A percentile compares a stretch with the other conserved stretches of the same genome.
Evolutionary conservation across 345 rosid genomes (phyloP).

Genomic region (Pistacia atlantica): DNA sequence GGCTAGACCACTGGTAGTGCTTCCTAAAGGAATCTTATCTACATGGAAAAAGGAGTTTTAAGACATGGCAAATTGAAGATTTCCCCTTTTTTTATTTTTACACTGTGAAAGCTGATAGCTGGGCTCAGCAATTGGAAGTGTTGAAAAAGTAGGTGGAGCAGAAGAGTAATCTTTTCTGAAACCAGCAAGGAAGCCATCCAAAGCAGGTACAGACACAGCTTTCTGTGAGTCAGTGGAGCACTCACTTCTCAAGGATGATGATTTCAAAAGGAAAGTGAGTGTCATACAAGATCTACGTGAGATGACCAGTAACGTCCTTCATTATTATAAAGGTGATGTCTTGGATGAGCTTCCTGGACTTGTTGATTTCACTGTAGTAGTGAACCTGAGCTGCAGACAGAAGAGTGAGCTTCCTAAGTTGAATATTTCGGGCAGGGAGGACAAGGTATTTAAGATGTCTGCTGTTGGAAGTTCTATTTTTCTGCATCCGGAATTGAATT

Average conservation of each 20-base stretch:
- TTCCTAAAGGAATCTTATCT: conserved; percentile 82
- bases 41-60: conserved; percentile 93
- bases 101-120: conserved; percentile 65
- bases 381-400: conserved; percentile 65
- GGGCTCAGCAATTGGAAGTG: conserved; percentile 66
- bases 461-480: conserved; percentile 69
- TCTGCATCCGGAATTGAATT: conserved; percentile 62
- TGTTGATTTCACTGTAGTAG: conserved; percentile 71
- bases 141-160: conserved; percentile 67
- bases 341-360: conserved; percentile 86
- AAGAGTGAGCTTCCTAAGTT: conserved; percentile 49
- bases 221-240: conserved; percentile 77
- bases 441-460: conserved; percentile 60
- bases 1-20: conserved; percentile 78
- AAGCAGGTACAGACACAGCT: conserved; percentile 40
- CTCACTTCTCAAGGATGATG: conserved; percentile 53
- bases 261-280: conserved; percentile 53
- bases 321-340: conserved; percentile 91
- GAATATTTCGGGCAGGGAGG: conserved; percentile 40
- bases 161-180: conserved; percentile 71
- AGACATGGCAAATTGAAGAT: conserved; percentile 81
- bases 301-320: conserved; percentile 80
- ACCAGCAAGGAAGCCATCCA: conserved; percentile 45
- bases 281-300: conserved; percentile 81
- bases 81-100: conserved; percentile 75